Conservation (phyloP, 352 stramenopile genomes). For the Phytophthora chlamydospora region DNA sequence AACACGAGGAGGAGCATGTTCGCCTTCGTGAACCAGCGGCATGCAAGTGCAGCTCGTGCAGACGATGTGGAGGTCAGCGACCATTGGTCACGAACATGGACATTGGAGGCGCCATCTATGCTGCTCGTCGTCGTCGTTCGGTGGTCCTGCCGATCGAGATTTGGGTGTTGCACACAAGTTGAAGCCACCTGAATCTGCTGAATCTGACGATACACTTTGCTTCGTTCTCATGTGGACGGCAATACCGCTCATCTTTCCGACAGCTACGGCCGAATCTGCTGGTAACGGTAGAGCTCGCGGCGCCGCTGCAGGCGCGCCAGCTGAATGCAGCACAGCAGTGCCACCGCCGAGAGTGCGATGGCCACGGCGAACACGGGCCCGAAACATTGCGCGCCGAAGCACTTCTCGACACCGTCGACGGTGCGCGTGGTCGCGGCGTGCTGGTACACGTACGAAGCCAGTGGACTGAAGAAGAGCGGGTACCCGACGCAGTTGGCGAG, state of each 20-base stretch:
- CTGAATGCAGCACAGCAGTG: conserved; percentile 55
- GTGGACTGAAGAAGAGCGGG: conserved; percentile 74
- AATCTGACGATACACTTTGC: too few relatives aligned
- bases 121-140: too few relatives aligned
- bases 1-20: too few relatives aligned
- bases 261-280: conserved; percentile 58
- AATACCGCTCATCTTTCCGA: conserved; percentile 7
- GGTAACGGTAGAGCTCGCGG: conserved; percentile 36
- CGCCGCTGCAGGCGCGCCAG: conserved; percentile 45
- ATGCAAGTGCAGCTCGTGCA: too few relatives aligned
- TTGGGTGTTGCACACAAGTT: too few relatives aligned
- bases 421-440: conserved; percentile 24
- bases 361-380: conserved; percentile 67
- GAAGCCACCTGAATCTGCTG: too few relatives aligned
- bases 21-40: too few relatives aligned
- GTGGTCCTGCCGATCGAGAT: too few relatives aligned
- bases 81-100: too few relatives aligned
- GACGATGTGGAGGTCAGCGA: too few relatives aligned
- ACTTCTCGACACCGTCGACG: conserved; percentile 54
- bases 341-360: conserved; percentile 58
- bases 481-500: conserved; percentile 85
- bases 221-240: too few relatives aligned
- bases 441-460: conserved; percentile 81
- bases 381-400: conserved; percentile 67
- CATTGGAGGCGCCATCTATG: too few relatives aligned